Evolutionary conservation across 116 monocot species (phyloP).

Genomic region (Thalassia testudinum): DNA sequence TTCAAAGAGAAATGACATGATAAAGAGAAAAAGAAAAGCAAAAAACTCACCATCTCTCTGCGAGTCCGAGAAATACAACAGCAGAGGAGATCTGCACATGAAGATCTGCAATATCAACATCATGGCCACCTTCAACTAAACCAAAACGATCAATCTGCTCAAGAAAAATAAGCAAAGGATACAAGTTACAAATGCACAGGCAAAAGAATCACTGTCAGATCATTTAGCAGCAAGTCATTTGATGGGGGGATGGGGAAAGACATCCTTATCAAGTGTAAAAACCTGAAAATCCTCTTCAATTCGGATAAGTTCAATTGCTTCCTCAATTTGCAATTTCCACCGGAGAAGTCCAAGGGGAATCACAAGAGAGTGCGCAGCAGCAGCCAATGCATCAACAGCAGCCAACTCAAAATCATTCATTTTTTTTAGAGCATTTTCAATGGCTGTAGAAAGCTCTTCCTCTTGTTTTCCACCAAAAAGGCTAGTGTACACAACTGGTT

Average conservation of each 20-base stretch:
- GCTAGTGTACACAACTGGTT: slow-evolving; percentile 39
- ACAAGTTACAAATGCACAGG: not conserved
- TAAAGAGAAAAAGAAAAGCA: too few relatives aligned
- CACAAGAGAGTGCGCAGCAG: slow-evolving; percentile 77
- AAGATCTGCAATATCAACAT: slow-evolving; percentile 97
- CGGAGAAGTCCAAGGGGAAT: slow-evolving; percentile 69
- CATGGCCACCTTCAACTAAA: slow-evolving; percentile 96
- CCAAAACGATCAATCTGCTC: slow-evolving; percentile 82
- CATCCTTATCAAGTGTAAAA: not conserved
- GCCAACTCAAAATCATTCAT: slow-evolving; percentile 72
- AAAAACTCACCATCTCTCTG: slow-evolving; percentile 5
- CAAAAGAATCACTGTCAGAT: not conserved
- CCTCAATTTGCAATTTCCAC: slow-evolving; percentile 55
- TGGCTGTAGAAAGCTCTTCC: slow-evolving; percentile 34
- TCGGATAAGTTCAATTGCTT: slow-evolving; percentile 79
- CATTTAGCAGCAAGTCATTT: too few relatives aligned
- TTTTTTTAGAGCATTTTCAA: slow-evolving; percentile 44
- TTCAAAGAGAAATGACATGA: too few relatives aligned
- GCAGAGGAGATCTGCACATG: slow-evolving; percentile 87
- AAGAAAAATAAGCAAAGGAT: not conserved
- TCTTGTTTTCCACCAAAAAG: slow-evolving; percentile 78
- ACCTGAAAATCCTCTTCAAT: slow-evolving; percentile 99
- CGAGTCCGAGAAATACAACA: slow-evolving; percentile 64
- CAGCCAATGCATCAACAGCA: slow-evolving; percentile 79
- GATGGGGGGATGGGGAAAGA: not conserved